A percentile compares a stretch with the other conserved stretches of the same genome.
phyloP scores from a whole-genome alignment of 305 asterid genomes.

The Solanum hybrid region DNA sequence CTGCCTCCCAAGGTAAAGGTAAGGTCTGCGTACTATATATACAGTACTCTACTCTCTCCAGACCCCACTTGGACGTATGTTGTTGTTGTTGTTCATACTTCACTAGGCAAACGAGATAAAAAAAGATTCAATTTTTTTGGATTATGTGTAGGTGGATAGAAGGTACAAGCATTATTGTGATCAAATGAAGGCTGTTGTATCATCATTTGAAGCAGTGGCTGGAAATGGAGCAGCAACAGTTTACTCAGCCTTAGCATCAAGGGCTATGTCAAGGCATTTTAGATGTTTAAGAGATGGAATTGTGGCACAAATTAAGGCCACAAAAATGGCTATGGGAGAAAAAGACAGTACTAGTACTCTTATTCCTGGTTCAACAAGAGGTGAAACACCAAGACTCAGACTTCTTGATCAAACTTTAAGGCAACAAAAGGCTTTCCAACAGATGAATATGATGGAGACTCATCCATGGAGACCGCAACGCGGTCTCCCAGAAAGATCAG shows the following conservation, averaged over 20 bases:
- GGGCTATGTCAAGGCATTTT: conserved; percentile 88
- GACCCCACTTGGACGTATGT: neutral
- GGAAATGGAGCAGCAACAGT: conserved; percentile 68
- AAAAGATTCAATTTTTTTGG: neutral
- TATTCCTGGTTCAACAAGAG: conserved; percentile 48
- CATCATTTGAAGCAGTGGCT: conserved; percentile 72
- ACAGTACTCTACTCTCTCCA: neutral
- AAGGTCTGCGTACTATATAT: neutral
- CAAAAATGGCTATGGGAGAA: conserved; percentile 64
- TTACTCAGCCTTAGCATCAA: conserved; percentile 58
- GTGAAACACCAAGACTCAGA: conserved; percentile 72
- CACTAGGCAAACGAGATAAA: neutral
- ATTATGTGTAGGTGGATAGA: conserved; percentile 54
- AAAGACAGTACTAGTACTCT: conserved; percentile 25
- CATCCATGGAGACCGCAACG: conserved; percentile 97
- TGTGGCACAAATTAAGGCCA: conserved; percentile 43
- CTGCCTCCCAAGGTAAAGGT: neutral
- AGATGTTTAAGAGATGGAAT: conserved; percentile 67
- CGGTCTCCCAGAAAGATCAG: conserved; percentile 82
- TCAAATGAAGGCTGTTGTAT: conserved; percentile 64
- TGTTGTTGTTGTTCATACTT: neutral
- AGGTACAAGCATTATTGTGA: conserved; percentile 87
- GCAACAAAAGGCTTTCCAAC: conserved; percentile 77
- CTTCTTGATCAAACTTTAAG: conserved; percentile 70
- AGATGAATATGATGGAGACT: conserved; percentile 63